Evolutionary conservation across 169 alveolate species (phyloP).

Genomic region (Plasmodium vivax): DNA sequence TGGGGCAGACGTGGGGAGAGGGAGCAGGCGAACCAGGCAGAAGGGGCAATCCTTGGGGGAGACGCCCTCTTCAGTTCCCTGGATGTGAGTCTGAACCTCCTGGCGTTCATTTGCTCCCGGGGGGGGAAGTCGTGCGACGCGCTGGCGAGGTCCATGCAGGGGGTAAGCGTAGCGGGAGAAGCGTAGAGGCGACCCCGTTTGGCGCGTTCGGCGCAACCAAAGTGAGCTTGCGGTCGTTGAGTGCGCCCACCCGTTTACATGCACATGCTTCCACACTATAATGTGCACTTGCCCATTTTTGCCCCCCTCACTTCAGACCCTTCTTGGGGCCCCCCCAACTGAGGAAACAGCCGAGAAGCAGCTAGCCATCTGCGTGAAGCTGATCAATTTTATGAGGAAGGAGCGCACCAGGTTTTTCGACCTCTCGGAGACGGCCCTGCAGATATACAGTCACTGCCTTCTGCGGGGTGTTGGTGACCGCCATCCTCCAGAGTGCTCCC

Average conservation of each 20-base stretch:
- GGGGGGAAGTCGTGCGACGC: neutral
- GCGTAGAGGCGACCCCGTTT: neutral
- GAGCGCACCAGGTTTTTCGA: conserved; percentile 2
- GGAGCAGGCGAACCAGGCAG: neutral
- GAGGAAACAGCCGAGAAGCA: neutral
- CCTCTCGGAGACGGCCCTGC: neutral
- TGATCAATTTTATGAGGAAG: conserved; percentile 29
- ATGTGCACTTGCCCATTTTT: neutral
- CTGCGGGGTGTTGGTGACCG: neutral
- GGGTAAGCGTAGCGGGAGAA: neutral
- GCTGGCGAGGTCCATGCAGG: neutral
- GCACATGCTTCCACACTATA: neutral
- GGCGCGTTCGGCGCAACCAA: neutral
- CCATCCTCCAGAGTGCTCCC: neutral
- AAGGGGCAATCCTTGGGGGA: neutral
- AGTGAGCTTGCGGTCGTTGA: neutral
- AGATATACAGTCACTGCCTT: neutral
- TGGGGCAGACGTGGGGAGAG: neutral
- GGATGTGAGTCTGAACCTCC: neutral
- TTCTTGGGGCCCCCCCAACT: neutral
- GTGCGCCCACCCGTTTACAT: neutral
- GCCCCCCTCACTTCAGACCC: neutral
- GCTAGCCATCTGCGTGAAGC: conserved; percentile 7
- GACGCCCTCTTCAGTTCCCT: neutral
- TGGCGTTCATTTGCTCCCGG: neutral